Base-by-base conservation (phyloP, 257 asterid genomes). In the Scutellaria baicalensis region DNA sequence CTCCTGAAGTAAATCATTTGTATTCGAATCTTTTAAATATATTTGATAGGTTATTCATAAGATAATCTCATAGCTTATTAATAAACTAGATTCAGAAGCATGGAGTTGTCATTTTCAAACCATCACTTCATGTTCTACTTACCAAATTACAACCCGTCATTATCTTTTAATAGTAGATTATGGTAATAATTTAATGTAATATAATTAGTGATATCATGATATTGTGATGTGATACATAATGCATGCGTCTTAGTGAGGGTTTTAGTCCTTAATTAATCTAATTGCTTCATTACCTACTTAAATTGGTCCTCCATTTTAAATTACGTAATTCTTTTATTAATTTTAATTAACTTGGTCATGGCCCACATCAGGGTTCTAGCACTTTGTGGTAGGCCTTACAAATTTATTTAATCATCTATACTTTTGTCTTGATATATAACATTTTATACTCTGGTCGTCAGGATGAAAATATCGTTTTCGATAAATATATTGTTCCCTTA, bases 231-330 rank as follows among this genome's bases (percentile, higher is more conserved):
- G 8, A 61, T 52, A 49, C 20, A 10, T 18, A 21, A 58, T 45
- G 67, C 79, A 64, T 58, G 59, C 80, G 59, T 70, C 63, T 70
- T 11, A 20, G 40, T 4, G 13, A 78, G 51, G 44, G 66, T 27
- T 69, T 39, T 8, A 47, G 13, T 39, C 8, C 27, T 44, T 49
- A 44, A 23, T 44, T 49, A 44, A 23, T 36, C 23, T 61, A 69
- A 55, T 76, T 54, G 35, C 31, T 63, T 11, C 18, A 76, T 70
- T 12, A 55, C 57, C 66, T 68, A 68, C 44, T 60, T n/a, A n/a
- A n/a, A n/a, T n/a, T 13, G 47, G 38, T 18, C 51, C 55, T 50
- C 44, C 20, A 36, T 7, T 47, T 12, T 23, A 39, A 66, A 39
- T 40, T 59, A 68, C 73, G 67, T 66, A 23, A 11, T 21, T 21